Base-by-base conservation (phyloP, 179 eudicot species). In the Silene coronaria region DNA sequence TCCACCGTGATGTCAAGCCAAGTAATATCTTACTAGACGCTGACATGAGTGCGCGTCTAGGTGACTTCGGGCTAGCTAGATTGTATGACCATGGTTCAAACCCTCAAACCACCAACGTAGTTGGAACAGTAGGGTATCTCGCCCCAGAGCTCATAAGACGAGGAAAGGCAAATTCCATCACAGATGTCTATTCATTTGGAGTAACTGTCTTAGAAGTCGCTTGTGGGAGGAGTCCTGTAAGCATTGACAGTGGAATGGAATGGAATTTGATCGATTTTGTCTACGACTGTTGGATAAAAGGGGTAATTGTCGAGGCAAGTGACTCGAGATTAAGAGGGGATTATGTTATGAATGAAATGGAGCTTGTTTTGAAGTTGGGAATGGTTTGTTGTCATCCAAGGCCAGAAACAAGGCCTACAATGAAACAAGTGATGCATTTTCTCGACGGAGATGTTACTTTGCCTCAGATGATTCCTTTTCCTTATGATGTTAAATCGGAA, bases 121-220 rank as follows among this genome's bases (percentile, higher is more conserved):
- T 81, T 68, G 84, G 84, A 26, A 80, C 80, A 13, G 48, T 75
- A 0, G 82, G 82, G 53, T 80, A 75, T n/a, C 64, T 71, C 7
- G 74, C 79, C 0, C 84, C 86, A 0, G 86, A 83, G 69, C 77
- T 79, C 22, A 67, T 82, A 14, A 65, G 77, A 48, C 76, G 60
- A 0, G 84, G 84, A 4, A 84, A 84, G 68, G 84, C 87, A 0
- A 70, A 60, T 6, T 51, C 81, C 13, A 70, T 74, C 67, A 83
- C 83, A 0, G 86, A 83, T 64, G 83, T 83, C 16, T 83, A 48
- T 38, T 79, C 81, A 0, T 83, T 80, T 60, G 86, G 86, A 12
- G 69, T 67, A 28, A 77, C 75, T 48, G 14, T 70, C 57, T 72
- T 81, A 0, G 84, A 81, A 63, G 75, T 81, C 22, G 84, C 76